Conservation (phyloP, 169 alveolate genomes). For the Plasmodium gonderi region DNA sequence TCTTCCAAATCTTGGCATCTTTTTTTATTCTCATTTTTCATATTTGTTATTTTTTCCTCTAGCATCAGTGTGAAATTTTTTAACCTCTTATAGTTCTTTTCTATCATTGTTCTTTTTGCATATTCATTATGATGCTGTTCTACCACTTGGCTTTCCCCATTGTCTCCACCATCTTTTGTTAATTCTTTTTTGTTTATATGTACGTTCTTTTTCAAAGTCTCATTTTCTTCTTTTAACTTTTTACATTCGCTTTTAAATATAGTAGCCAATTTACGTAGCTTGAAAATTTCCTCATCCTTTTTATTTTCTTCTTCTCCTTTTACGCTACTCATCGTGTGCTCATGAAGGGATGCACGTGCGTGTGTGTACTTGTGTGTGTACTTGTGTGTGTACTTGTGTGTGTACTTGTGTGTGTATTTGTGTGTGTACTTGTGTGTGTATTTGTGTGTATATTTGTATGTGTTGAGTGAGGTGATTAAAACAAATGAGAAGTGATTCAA, state of each 20-base stretch:
- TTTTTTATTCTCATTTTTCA: constrained; percentile 19
- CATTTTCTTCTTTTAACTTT: constrained; percentile 71
- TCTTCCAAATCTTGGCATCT: constrained; percentile 22
- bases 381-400: too few species aligned
- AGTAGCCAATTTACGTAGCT: constrained; percentile 28
- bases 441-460: too few species aligned
- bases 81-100: constrained; percentile 56
- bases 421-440: too few species aligned
- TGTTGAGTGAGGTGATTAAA: too few species aligned
- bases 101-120: constrained; percentile 13
- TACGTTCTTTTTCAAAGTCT: not conserved
- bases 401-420: too few species aligned
- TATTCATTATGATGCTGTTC: constrained; percentile 6
- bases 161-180: not conserved
- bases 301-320: not conserved
- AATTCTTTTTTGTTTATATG: not conserved
- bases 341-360: too few species aligned
- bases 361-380: too few species aligned
- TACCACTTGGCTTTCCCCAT: not conserved
- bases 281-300: constrained; percentile 61
- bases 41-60: constrained; percentile 38
- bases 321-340: too few species aligned
- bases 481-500: too few species aligned
- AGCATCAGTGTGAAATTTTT: constrained; percentile 46
- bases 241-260: constrained; percentile 69